Evolutionary conservation across 1,284 basidiomycete genomes (phyloP).

Genomic region (Apiotrichum montevideense): DNA sequence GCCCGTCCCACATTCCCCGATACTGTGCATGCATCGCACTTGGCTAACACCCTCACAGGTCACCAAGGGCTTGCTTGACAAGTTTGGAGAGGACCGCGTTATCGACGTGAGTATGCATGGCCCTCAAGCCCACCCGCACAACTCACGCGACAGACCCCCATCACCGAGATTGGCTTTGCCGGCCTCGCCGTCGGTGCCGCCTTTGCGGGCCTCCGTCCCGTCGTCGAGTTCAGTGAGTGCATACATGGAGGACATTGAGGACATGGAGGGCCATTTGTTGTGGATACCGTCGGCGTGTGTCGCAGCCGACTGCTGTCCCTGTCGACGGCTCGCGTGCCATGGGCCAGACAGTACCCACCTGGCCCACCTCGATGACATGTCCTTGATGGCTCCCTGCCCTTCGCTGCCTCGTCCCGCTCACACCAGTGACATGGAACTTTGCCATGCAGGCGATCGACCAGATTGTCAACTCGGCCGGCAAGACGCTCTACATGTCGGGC

Average conservation of each 20-base stretch:
- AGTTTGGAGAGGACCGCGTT: constrained; percentile 98
- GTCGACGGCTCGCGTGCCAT: too few relatives aligned
- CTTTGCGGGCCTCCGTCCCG: constrained; percentile 84
- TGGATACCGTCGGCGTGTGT: constrained; percentile 1
- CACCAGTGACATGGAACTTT: constrained; percentile 46
- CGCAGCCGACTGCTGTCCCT: too few relatives aligned
- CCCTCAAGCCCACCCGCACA: background rate
- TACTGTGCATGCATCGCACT: too few relatives aligned
- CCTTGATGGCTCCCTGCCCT: too few relatives aligned
- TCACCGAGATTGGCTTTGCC: constrained; percentile 98
- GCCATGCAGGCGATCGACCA: constrained; percentile 84
- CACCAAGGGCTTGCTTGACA: constrained; percentile 96
- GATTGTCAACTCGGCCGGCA: constrained; percentile 99
- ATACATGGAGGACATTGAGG: background rate
- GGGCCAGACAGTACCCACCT: too few relatives aligned
- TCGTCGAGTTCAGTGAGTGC: constrained; percentile 86
- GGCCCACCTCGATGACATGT: too few relatives aligned
- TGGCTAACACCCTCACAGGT: constrained; percentile 53
- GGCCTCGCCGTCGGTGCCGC: constrained; percentile 94
- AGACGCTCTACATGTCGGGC: constrained; percentile 99
- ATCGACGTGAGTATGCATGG: constrained; percentile 58
- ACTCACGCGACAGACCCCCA: constrained; percentile 58
- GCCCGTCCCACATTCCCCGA: too few relatives aligned
- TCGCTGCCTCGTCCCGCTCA: too few relatives aligned
- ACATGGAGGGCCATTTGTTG: background rate